These are phyloP conservation scores for Alternaria ethzedia DNA, from an alignment of 2,329 filamentous ascomycete species.

Conservation along the genomic window DNA sequence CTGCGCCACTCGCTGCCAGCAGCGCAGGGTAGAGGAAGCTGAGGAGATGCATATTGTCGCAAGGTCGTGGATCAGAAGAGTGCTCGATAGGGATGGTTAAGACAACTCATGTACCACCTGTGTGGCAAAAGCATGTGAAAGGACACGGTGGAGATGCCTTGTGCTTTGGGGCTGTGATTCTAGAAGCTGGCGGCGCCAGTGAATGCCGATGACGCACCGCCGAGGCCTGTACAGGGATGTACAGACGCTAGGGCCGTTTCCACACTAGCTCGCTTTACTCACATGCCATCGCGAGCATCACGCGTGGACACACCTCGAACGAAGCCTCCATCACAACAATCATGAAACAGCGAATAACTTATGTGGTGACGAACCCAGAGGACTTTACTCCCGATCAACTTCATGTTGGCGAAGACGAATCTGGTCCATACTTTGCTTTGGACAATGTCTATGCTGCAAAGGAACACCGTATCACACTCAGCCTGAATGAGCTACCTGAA, in stretches of 20 bases:
- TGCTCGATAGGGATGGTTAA: background rate
- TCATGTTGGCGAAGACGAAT: conserved; percentile 54
- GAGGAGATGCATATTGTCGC: conserved; percentile 37
- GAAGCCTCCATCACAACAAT: conserved; percentile 11
- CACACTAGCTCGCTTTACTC: background rate
- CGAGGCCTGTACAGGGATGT: background rate
- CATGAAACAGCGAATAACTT: conserved; percentile 81
- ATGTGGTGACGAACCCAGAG: conserved; percentile 69
- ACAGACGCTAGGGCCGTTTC: background rate
- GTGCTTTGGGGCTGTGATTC: conserved; percentile 19
- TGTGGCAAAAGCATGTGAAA: conserved; percentile 30
- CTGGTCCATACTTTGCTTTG: conserved; percentile 58
- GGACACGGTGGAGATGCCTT: conserved; percentile 32
- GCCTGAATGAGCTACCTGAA: conserved; percentile 73
- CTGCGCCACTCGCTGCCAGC: conserved; percentile 36
- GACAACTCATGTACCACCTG: conserved; percentile 1
- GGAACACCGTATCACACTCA: conserved; percentile 79
- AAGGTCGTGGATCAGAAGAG: background rate
- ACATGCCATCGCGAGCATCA: conserved; percentile 7
- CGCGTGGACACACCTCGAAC: background rate
- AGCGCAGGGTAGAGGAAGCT: conserved; percentile 41
- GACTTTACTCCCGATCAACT: conserved; percentile 70
- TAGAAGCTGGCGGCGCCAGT: conserved; percentile 13
- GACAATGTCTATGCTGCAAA: conserved; percentile 69
- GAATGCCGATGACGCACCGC: conserved; percentile 11